phyloP scores from a whole-genome alignment of 1,139 yeast genomes.

The Nadsonia starkeyi-henricii region DNA sequence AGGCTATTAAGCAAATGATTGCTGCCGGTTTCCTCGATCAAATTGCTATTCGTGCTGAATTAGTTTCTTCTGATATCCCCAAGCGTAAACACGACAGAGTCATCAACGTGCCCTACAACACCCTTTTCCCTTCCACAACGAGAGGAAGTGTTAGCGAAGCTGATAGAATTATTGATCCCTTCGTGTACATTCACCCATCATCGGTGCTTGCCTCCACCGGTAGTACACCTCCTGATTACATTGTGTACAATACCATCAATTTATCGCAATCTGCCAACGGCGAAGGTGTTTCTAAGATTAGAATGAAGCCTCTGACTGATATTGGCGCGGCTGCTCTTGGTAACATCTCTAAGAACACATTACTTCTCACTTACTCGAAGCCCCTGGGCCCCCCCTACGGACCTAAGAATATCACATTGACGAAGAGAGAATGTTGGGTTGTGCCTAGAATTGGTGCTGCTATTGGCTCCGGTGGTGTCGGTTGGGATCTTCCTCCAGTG shows the following conservation, averaged over 20 bases:
- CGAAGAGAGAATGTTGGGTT: constrained; percentile 68
- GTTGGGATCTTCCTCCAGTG: constrained; percentile 85
- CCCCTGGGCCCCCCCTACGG: constrained; percentile 88
- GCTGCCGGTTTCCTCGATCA: constrained; percentile 90
- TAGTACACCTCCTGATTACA: constrained; percentile 56
- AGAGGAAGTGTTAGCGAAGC: constrained; percentile 21
- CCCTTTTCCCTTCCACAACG: constrained; percentile 44
- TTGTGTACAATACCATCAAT: constrained; percentile 56
- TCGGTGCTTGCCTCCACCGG: constrained; percentile 49
- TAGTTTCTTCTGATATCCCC: constrained; percentile 42
- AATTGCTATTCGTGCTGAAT: constrained; percentile 72
- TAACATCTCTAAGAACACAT: constrained; percentile 60
- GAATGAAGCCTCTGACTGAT: constrained; percentile 69
- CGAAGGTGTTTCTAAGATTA: constrained; percentile 24
- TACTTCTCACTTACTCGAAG: constrained; percentile 69
- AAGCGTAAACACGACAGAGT: constrained; percentile 34
- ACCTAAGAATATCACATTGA: constrained; percentile 49
- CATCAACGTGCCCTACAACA: constrained; percentile 56
- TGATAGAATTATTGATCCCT: constrained; percentile 32
- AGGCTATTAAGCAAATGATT: constrained; percentile 78
- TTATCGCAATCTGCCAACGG: constrained; percentile 26
- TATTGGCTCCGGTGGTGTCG: constrained; percentile 70
- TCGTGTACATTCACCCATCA: constrained; percentile 62
- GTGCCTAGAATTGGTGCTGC: constrained; percentile 84
- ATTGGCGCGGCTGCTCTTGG: constrained; percentile 62